A percentile compares a stretch with the other conserved stretches of the same genome.
Conservation (phyloP, 352 stramenopile species). For the Globisporangium spinosum region DNA sequence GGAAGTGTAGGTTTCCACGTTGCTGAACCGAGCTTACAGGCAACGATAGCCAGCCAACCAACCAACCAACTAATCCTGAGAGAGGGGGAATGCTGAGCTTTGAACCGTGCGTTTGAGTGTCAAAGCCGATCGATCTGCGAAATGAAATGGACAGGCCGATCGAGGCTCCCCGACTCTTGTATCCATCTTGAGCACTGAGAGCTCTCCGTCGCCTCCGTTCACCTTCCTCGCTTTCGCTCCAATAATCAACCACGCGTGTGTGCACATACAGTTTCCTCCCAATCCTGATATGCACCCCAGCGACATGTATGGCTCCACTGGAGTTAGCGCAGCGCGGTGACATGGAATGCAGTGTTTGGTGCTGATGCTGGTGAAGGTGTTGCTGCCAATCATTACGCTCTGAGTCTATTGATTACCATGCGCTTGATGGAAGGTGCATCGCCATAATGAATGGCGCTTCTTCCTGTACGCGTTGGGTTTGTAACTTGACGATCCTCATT, state of each 20-base stretch:
- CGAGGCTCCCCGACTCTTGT: neutral
- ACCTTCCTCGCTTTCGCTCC: neutral
- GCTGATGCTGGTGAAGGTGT: neutral
- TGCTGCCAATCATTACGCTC: neutral
- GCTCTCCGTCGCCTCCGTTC: neutral
- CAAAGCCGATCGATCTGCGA: neutral
- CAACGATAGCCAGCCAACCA: neutral
- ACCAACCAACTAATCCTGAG: neutral
- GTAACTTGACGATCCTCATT: neutral
- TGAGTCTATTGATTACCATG: neutral
- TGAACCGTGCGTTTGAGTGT: neutral
- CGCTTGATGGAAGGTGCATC: neutral
- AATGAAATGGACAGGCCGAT: neutral
- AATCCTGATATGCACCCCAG: neutral
- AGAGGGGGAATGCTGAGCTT: neutral
- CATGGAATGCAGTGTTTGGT: neutral
- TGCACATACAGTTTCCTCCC: neutral
- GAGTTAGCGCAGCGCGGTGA: neutral
- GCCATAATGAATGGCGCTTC: neutral
- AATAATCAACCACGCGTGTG: neutral
- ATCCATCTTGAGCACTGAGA: neutral
- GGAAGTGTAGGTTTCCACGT: neutral
- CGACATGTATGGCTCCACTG: neutral
- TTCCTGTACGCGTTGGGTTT: neutral
- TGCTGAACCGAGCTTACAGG: neutral